Evolutionary conservation across 139 green algal species (phyloP).

Genomic region (Chlamydomonas sp.): DNA sequence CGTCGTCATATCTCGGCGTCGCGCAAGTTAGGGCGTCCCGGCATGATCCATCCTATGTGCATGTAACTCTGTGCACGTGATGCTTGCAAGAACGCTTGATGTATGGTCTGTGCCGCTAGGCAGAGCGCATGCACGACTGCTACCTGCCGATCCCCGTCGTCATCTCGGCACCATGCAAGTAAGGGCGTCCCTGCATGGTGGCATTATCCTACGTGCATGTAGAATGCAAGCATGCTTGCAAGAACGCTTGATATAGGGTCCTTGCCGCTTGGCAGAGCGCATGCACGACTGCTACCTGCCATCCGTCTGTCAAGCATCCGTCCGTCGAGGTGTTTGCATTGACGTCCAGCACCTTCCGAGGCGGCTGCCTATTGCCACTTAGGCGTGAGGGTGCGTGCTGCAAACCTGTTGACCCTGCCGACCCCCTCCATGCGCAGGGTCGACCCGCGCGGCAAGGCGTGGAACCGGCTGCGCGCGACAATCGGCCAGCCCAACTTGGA

Average conservation of each 20-base stretch:
- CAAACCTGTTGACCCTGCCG: background rate
- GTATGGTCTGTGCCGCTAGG: background rate
- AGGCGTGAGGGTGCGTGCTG: background rate
- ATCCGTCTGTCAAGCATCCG: no score
- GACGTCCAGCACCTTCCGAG: background rate
- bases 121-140: constrained; percentile 69
- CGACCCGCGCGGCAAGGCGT: constrained; percentile 79
- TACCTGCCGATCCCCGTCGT: constrained; percentile 81
- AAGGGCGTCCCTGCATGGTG: background rate
- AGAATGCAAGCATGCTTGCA: background rate
- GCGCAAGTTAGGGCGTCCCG: constrained; percentile 16
- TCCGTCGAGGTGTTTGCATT: no score
- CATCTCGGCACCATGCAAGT: constrained; percentile 59
- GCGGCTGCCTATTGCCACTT: background rate
- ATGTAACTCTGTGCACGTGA: no score
- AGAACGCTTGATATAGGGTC: background rate
- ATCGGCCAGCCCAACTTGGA: constrained; percentile 80
- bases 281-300: background rate
- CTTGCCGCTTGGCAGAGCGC: background rate
- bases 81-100: background rate
- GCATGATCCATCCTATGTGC: background rate
- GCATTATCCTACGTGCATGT: no score
- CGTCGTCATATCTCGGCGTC: background rate
- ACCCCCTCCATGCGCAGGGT: constrained; percentile 36
- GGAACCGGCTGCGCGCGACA: constrained; percentile 71